Evolutionary conservation across 192 early-diverging fungal genomes (phyloP).

Genomic region (Umbelopsis vinacea): DNA sequence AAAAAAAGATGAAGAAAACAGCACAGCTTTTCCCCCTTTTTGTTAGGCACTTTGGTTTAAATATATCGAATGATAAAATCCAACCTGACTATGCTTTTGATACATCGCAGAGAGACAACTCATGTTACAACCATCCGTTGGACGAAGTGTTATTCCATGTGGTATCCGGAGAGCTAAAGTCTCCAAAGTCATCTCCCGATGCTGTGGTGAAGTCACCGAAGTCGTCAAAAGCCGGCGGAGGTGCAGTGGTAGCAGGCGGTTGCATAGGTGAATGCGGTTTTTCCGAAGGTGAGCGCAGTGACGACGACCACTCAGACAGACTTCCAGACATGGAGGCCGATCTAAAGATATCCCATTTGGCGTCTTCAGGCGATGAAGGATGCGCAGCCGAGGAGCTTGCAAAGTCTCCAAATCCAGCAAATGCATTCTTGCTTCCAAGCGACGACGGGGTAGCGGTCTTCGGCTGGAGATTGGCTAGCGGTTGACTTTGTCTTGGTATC

Average conservation of each 20-base stretch:
- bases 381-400: neutral
- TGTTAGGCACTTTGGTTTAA: too few relatives aligned
- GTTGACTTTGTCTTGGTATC: neutral
- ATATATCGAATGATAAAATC: too few relatives aligned
- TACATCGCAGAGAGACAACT: too few relatives aligned
- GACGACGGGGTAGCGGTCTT: neutral
- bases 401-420: neutral
- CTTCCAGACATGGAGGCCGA: slow-evolving; percentile 10
- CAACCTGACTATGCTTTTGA: too few relatives aligned
- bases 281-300: neutral
- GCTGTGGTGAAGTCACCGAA: slow-evolving; percentile 7
- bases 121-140: neutral
- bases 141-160: neutral
- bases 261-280: neutral
- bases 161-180: neutral
- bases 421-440: neutral
- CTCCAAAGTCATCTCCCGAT: neutral
- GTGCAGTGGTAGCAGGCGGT: neutral
- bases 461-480: neutral
- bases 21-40: too few relatives aligned
- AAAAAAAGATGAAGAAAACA: too few relatives aligned
- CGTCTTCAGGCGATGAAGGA: neutral
- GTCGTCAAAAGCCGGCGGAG: neutral
- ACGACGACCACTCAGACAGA: slow-evolving; percentile 9
- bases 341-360: slow-evolving; percentile 10